phyloP scores from a whole-genome alignment of 2,329 filamentous ascomycete species.

The Grosmannia serpens region DNA sequence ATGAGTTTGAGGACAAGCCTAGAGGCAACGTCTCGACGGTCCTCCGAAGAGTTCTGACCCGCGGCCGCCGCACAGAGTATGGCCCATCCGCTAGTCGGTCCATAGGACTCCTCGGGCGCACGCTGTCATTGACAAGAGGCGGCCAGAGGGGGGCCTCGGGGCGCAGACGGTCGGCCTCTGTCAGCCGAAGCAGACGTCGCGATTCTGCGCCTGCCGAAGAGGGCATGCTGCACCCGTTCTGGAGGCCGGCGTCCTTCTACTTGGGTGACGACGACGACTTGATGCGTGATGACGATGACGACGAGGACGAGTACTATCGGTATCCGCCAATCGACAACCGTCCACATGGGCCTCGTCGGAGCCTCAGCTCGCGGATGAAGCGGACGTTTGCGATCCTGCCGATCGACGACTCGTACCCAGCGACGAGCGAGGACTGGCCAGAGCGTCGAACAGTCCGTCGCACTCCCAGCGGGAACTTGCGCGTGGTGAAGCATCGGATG shows the following conservation, averaged over 20 bases:
- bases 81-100: slow-evolving; percentile 27
- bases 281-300: slow-evolving; percentile 19
- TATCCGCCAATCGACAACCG: slow-evolving; percentile 40
- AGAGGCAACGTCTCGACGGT: slow-evolving; percentile 38
- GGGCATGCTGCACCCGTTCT: slow-evolving; percentile 47
- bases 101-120: slow-evolving; percentile 34
- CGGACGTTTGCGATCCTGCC: slow-evolving; percentile 51
- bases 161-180: slow-evolving; percentile 3
- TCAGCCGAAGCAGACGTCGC: slow-evolving; percentile 17
- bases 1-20: slow-evolving; percentile 22
- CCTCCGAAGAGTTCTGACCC: slow-evolving; percentile 32
- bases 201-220: slow-evolving; percentile 38
- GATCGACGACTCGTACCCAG: slow-evolving; percentile 21
- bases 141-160: background rate
- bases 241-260: slow-evolving; percentile 41
- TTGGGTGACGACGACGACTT: slow-evolving; percentile 18
- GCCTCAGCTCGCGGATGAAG: slow-evolving; percentile 41
- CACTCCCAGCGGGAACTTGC: slow-evolving; percentile 47
- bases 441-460: slow-evolving; percentile 48
- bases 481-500: slow-evolving; percentile 42
- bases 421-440: slow-evolving; percentile 19
- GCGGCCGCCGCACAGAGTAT: slow-evolving; percentile 27
- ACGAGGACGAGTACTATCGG: slow-evolving; percentile 26
- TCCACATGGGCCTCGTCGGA: slow-evolving; percentile 31
- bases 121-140: slow-evolving; percentile 37